These are phyloP conservation scores for Bonia amplexicaulis DNA, from an alignment of 176 grass and related monocot genomes.

Conservation along the genomic window DNA sequence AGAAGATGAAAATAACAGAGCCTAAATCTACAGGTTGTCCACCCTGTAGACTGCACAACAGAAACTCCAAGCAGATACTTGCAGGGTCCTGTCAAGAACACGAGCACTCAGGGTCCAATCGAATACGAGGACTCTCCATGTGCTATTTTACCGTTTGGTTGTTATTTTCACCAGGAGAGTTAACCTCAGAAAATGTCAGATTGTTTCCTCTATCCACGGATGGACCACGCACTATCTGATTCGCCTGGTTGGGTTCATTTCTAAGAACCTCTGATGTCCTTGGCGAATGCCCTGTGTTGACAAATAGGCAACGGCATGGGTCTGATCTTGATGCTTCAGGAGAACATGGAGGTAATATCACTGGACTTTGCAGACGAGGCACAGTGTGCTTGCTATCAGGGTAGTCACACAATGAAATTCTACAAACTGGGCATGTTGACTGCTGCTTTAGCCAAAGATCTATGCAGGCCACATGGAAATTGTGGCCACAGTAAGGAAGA, in stretches of 20 bases:
- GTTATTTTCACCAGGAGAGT: constrained; percentile 22
- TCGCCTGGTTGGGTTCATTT: constrained; percentile 44
- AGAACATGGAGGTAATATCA: constrained; percentile 37
- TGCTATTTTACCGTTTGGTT: constrained; percentile 29
- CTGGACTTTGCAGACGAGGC: constrained; percentile 20
- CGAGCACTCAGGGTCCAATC: background rate
- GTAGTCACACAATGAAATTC: constrained; percentile 77
- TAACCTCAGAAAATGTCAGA: constrained; percentile 25
- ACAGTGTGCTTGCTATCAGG: constrained; percentile 45
- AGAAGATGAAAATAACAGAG: no score
- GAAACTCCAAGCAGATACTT: constrained; percentile 17
- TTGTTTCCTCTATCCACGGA: constrained; percentile 28
- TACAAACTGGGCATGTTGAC: constrained; percentile 91
- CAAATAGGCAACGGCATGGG: constrained; percentile 41
- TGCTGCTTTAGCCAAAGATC: constrained; percentile 87
- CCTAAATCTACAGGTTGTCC: constrained; percentile 17
- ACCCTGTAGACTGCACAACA: background rate
- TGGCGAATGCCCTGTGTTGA: constrained; percentile 29
- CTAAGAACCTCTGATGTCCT: constrained; percentile 41
- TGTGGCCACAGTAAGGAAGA: constrained; percentile 76
- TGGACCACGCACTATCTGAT: constrained; percentile 23
- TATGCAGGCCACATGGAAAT: constrained; percentile 79
- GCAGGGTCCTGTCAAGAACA: background rate
- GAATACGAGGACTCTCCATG: constrained; percentile 5
- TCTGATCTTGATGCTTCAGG: constrained; percentile 37